Conservation (phyloP, 2,329 filamentous ascomycete species). For the Ascochyta lentis region DNA sequence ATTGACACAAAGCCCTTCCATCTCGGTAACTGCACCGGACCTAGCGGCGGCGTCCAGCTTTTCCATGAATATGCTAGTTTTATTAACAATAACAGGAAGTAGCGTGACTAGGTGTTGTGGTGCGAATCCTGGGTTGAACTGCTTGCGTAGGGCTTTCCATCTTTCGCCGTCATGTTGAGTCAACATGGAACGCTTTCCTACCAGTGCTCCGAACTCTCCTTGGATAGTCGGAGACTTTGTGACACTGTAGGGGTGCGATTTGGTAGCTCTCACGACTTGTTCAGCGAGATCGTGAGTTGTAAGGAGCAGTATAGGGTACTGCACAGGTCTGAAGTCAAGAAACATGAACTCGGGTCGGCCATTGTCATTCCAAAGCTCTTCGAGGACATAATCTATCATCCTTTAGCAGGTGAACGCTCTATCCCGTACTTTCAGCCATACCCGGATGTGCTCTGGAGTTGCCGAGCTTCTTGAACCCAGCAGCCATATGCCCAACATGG, state of each 20-base stretch:
- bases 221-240: constrained; percentile 45
- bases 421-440: constrained; percentile 9
- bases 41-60: constrained; percentile 39
- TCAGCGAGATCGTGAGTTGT: constrained; percentile 45
- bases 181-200: constrained; percentile 42
- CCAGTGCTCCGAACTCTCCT: constrained; percentile 20
- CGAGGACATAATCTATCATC: constrained; percentile 42
- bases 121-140: constrained; percentile 49
- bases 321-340: constrained; percentile 42
- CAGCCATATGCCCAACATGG: constrained; percentile 35
- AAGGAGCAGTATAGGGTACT: constrained; percentile 34
- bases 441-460: constrained; percentile 38
- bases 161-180: constrained; percentile 30
- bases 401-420: neutral
- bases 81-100: constrained; percentile 45
- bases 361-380: constrained; percentile 34
- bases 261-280: constrained; percentile 39
- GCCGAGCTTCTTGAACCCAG: constrained; percentile 33
- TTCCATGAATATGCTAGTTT: constrained; percentile 42
- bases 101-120: constrained; percentile 46
- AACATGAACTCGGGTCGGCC: constrained; percentile 38
- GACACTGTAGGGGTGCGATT: constrained; percentile 39
- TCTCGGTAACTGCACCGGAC: constrained; percentile 30
- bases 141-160: constrained; percentile 47
- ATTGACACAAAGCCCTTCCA: constrained; percentile 42